Evolutionary conservation across 2,329 filamentous ascomycete genomes (phyloP), one percentile per base, ranked within the genome.

Genomic region (Dothidotthia symphoricarpi): DNA sequence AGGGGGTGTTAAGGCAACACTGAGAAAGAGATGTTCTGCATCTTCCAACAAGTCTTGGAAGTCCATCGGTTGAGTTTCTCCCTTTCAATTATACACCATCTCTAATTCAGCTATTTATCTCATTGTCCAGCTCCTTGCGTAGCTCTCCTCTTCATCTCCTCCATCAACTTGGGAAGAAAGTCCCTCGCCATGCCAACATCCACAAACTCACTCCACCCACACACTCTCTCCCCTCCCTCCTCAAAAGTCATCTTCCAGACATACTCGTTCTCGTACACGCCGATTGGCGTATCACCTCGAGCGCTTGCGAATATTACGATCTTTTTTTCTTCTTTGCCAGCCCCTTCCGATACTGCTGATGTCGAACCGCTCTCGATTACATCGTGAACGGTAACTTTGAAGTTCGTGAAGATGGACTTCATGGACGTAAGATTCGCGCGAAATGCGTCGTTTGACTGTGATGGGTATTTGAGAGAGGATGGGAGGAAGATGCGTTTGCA

Each of bases 271-370:
- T 33, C 25, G 22, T 55, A 59, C 27, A 42, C 37, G 10, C 55
- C 55, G 4, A 56, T 47, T 1, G 49, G 37, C 4, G 58, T 67
- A 16, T 66, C 55, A 3, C 61, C 64, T 22, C 45, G 34, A 6
- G 63, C 64, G n/a, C 32, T 55, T 4, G 66, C 36, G 31, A 53
- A 65, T 53, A 66, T 56, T 29, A 60, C 54, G 16, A 67, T 61
- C 28, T 53, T 53, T 36, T 31, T 42, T 12, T 19, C 32, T 13
- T 28, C 24, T 4, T 16, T 16, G 24, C 43, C 40, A n/a, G n/a
- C n/a, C 13, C 7, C n/a, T 16, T 9, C 17, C 3, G 16, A 6
- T 3, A 3, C 11, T 9, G 45, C n/a, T n/a, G n/a, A n/a, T n/a
- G n/a, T n/a, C 39, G 48, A 30, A 2, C 31, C 27, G 17, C 63